These are phyloP conservation scores for Endocalyx cinctus DNA, from an alignment of 2,329 filamentous ascomycete genomes.

Conservation along the genomic window DNA sequence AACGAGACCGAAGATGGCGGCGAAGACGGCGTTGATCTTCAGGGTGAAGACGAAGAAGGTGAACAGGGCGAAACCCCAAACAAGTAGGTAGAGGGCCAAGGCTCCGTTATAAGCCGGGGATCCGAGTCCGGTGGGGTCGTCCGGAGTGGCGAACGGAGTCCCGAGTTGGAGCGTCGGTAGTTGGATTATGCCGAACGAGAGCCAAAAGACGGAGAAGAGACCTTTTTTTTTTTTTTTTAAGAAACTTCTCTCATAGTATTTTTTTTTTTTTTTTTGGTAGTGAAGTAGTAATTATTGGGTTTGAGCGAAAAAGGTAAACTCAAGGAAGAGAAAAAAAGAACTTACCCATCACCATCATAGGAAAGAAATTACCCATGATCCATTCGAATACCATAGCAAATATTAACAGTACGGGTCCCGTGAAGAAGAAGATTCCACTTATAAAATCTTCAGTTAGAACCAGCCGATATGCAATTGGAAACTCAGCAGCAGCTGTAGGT, in stretches of 20 bases:
- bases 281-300: slow-evolving; percentile 17
- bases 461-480: no score
- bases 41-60: slow-evolving; percentile 48
- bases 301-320: not conserved
- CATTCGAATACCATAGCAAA: slow-evolving; percentile 47
- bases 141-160: slow-evolving; percentile 35
- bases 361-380: slow-evolving; percentile 47
- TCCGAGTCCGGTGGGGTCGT: slow-evolving; percentile 37
- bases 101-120: slow-evolving; percentile 43
- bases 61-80: slow-evolving; percentile 48
- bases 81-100: slow-evolving; percentile 44
- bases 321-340: not conserved
- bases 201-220: slow-evolving; percentile 45
- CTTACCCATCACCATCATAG: slow-evolving; percentile 43
- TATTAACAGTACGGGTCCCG: slow-evolving; percentile 41
- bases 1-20: slow-evolving; percentile 43
- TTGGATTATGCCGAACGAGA: slow-evolving; percentile 46
- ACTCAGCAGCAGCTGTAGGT: no score
- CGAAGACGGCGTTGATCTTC: slow-evolving; percentile 46
- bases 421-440: slow-evolving; percentile 34
- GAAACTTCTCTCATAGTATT: no score
- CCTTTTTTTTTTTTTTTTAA: no score
- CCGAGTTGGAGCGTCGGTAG: slow-evolving; percentile 44
- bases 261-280: no score
- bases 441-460: no score